Conservation (phyloP, 2,329 filamentous ascomycete species). For the Pleomassaria siparia region DNA sequence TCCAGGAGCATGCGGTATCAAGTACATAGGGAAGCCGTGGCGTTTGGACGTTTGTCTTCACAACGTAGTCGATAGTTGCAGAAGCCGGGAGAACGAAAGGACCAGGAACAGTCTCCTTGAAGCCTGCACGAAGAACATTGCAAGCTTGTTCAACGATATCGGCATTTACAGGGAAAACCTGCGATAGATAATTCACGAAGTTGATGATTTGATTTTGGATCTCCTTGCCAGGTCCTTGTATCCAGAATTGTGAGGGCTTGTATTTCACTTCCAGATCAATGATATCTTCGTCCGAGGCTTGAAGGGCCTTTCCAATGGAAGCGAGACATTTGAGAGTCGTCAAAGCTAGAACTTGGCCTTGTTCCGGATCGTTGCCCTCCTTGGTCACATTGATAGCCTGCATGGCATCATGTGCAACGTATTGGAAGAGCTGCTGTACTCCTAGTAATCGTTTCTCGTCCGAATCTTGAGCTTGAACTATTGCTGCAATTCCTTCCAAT, state of each 20-base stretch:
- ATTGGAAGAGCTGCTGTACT: conserved; percentile 60
- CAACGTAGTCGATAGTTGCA: conserved; percentile 67
- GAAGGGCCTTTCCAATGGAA: conserved; percentile 71
- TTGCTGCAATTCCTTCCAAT: conserved; percentile 71
- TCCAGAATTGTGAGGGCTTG: conserved; percentile 51
- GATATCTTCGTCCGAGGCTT: conserved; percentile 65
- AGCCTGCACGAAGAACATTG: conserved; percentile 70
- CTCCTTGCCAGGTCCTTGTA: conserved; percentile 48
- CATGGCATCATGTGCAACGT: conserved; percentile 64
- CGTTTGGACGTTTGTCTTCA: conserved; percentile 59
- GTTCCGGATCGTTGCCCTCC: conserved; percentile 39
- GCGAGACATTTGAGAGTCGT: conserved; percentile 67
- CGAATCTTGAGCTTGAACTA: conserved; percentile 70
- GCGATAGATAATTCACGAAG: conserved; percentile 53
- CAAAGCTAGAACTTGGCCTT: conserved; percentile 47
- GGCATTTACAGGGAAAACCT: conserved; percentile 59
- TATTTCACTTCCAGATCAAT: conserved; percentile 65
- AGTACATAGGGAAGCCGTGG: conserved; percentile 70
- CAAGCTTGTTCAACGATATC: conserved; percentile 75
- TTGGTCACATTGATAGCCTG: conserved; percentile 35
- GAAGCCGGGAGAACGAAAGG: conserved; percentile 74
- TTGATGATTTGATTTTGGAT: conserved; percentile 56
- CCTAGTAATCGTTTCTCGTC: conserved; percentile 57
- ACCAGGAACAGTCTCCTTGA: conserved; percentile 71
- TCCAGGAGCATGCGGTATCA: conserved; percentile 69